Percentiles rank a stretch among this genome's conserved stretches.
Conservation (phyloP, 306 rosid species). For the Vigna radiata region DNA sequence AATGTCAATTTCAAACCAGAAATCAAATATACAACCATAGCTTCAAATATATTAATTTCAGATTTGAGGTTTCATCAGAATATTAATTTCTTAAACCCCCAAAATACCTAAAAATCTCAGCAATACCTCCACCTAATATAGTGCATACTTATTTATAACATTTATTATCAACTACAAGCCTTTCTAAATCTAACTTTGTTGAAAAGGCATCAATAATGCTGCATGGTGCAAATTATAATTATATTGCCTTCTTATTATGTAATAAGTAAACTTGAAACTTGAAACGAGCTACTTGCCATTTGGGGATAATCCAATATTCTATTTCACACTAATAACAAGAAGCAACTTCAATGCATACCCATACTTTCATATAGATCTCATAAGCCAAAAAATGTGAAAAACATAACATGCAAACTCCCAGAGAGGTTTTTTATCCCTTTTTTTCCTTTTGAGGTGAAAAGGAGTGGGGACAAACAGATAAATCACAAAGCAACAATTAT, state of each 20-base stretch:
- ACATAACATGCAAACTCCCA: background rate
- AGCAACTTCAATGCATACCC: slow-evolving; percentile 1
- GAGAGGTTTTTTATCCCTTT: background rate
- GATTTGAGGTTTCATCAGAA: slow-evolving; percentile 14
- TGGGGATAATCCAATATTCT: background rate
- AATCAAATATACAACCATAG: slow-evolving; percentile 15
- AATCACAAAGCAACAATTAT: slow-evolving; percentile 6
- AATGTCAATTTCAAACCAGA: slow-evolving; percentile 9
- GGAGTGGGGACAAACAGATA: background rate
- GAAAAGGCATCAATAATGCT: background rate
- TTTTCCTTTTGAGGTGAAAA: background rate
- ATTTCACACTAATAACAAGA: slow-evolving; percentile 19
- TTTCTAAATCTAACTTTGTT: background rate
- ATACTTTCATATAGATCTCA: slow-evolving; percentile 13
- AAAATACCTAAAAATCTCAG: background rate
- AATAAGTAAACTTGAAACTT: slow-evolving; percentile 1
- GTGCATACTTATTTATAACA: background rate
- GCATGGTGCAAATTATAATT: slow-evolving; percentile 2
- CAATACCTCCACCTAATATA: background rate
- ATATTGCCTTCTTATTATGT: background rate
- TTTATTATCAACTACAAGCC: slow-evolving; percentile 3
- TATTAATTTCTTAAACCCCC: background rate
- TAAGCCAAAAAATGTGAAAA: slow-evolving; percentile 20
- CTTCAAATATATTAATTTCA: slow-evolving; percentile 21
- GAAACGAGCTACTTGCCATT: background rate